A percentile compares a stretch with the other conserved stretches of the same genome.
These are phyloP conservation scores for Botrytis medusae DNA, from an alignment of 2,329 filamentous ascomycete species.

Conservation along the genomic window DNA sequence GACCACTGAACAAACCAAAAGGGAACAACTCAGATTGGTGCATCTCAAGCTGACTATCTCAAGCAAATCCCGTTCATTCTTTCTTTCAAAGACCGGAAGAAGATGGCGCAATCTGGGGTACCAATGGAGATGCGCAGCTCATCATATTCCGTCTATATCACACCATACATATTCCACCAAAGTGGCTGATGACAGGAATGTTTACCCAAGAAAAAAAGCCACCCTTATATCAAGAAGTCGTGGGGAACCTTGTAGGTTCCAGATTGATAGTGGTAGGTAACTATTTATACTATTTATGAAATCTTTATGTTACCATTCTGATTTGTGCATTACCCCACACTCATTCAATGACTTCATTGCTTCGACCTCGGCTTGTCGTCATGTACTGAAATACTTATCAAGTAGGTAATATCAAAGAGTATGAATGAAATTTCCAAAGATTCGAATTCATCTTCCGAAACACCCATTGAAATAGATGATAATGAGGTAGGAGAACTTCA, in stretches of 20 bases:
- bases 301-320: neutral
- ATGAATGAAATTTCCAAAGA: neutral
- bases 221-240: neutral
- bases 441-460: neutral
- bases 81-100: neutral
- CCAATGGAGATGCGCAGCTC: neutral
- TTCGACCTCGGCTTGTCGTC: neutral
- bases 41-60: neutral
- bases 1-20: neutral
- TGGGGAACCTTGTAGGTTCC: neutral
- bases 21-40: neutral
- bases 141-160: neutral
- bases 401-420: neutral
- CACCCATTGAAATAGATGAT: slow-evolving; percentile 36
- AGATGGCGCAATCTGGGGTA: neutral
- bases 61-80: neutral
- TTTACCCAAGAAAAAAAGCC: neutral
- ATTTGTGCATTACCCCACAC: slow-evolving; percentile 18
- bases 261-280: neutral
- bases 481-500: slow-evolving; percentile 35
- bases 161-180: neutral
- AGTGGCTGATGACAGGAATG: neutral
- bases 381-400: neutral
- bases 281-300: neutral
- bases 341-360: slow-evolving; percentile 5